A percentile compares a stretch with the other conserved stretches of the same genome.
These are phyloP conservation scores for Sporothrix globosa DNA, from an alignment of 2,329 filamentous ascomycete species.

Conservation along the genomic window DNA sequence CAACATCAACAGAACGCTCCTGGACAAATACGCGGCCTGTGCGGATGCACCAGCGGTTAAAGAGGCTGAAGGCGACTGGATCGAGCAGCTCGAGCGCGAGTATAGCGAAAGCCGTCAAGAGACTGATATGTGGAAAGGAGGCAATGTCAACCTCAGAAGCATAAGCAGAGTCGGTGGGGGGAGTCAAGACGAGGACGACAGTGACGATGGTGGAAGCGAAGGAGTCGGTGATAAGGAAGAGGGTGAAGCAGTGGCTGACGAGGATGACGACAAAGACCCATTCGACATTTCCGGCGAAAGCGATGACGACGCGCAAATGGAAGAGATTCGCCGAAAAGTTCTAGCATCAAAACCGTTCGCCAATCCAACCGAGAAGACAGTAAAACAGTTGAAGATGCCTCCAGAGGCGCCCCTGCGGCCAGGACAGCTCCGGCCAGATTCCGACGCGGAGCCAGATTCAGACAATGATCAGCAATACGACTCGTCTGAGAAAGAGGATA, in stretches of 20 bases:
- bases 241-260: slow-evolving; percentile 48
- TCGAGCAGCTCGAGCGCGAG: slow-evolving; percentile 85
- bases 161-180: slow-evolving; percentile 46
- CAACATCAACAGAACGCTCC: slow-evolving; percentile 80
- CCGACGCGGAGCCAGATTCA: slow-evolving; percentile 71
- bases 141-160: slow-evolving; percentile 71
- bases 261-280: slow-evolving; percentile 60
- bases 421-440: slow-evolving; percentile 60
- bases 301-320: slow-evolving; percentile 78
- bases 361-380: slow-evolving; percentile 52
- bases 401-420: slow-evolving; percentile 66
- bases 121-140: slow-evolving; percentile 84
- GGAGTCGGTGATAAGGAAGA: slow-evolving; percentile 49
- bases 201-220: slow-evolving; percentile 43
- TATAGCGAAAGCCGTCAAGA: slow-evolving; percentile 75
- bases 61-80: slow-evolving; percentile 81
- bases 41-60: slow-evolving; percentile 81
- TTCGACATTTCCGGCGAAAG: slow-evolving; percentile 78
- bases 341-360: slow-evolving; percentile 87
- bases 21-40: slow-evolving; percentile 85
- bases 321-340: slow-evolving; percentile 85
- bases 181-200: slow-evolving; percentile 48
- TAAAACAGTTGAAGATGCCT: slow-evolving; percentile 53
- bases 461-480: slow-evolving; percentile 53
- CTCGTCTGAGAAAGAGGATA: slow-evolving; percentile 21